phyloP scores from a whole-genome alignment of 768 basidiomycete genomes.

The Xerocomus spinulosus region DNA sequence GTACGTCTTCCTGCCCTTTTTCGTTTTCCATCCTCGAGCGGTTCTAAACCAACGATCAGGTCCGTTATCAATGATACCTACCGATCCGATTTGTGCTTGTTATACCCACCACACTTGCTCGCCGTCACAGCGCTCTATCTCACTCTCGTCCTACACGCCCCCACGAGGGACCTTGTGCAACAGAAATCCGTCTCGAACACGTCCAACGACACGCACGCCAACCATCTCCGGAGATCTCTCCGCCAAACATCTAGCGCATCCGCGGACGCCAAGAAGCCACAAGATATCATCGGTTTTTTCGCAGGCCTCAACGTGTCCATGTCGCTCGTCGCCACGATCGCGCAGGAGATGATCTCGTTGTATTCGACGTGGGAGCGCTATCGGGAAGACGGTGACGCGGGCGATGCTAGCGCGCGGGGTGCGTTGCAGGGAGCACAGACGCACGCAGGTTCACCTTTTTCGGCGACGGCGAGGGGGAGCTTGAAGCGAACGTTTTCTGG shows the following conservation, averaged over 20 bases:
- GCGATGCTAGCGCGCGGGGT: constrained; percentile 16
- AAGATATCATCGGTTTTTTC: constrained; percentile 78
- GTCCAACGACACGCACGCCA: constrained; percentile 20
- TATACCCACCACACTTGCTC: constrained; percentile 93
- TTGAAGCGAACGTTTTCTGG: constrained; percentile 22
- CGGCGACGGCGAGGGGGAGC: constrained; percentile 13
- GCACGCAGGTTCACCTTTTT: constrained; percentile 18
- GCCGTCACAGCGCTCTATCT: constrained; percentile 91
- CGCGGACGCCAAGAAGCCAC: constrained; percentile 33
- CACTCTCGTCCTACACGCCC: constrained; percentile 69
- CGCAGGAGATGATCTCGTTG: constrained; percentile 86
- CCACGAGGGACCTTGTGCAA: constrained; percentile 45
- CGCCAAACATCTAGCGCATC: constrained; percentile 40
- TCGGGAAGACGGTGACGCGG: constrained; percentile 54
- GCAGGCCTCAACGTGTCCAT: constrained; percentile 83
- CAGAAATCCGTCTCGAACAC: constrained; percentile 31
- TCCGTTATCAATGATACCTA: constrained; percentile 97
- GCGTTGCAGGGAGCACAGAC: constrained; percentile 16
- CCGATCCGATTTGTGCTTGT: constrained; percentile 86
- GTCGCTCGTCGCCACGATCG: constrained; percentile 73
- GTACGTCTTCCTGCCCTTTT: constrained; percentile 35
- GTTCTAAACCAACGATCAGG: constrained; percentile 41
- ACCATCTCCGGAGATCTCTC: constrained; percentile 49
- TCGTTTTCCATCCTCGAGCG: background rate
- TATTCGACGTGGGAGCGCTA: constrained; percentile 89